Evolutionary conservation across 2,329 filamentous ascomycete species (phyloP), one percentile per base, ranked within the genome.

Genomic region (Trichocomaceae sp.): DNA sequence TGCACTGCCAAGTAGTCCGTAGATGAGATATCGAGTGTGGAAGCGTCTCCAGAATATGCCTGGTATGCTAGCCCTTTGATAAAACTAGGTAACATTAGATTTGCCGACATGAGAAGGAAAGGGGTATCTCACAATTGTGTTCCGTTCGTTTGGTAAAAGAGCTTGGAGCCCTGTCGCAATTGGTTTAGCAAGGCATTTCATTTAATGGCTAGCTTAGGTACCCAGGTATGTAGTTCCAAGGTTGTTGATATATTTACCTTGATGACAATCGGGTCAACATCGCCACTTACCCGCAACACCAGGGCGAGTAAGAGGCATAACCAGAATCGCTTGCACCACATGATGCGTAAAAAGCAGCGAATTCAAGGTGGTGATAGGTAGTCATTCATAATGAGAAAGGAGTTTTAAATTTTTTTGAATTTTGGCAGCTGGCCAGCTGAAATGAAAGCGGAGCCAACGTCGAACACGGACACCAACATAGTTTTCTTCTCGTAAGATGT

Each of bases 1-100:
- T 74, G 73, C 68, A 95, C 83, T 61, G 88, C 79, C 37, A 97
- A 82, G 57, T 91, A 91, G 69, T 97, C 92, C 60, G 77, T 80
- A 77, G 89, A 96, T 12, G 46, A 31, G 46, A 10, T 48, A 56
- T 77, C 78, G 49, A 70, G 69, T 57, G 67, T 70, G 55, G 71
- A 71, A 19, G 73, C 75, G 52, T 75, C 73, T 72, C 60, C 72
- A 77, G 68, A 83, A 78, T 96, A 92, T 29, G 26, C 5, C 8
- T 29, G 26, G 76, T 97, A 97, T 60, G 91, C 92, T 63, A 97
- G 78, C 75, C 92, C 92, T 72, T 86, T 88, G 74, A 96, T 87
- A 79, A 85, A 95, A 75, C 81, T 83, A 59, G 52, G 10, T 5
- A 58, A 17, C 10, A 33, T 79, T 82, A 63, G 52, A n/a, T 2